These are phyloP conservation scores for Ophiostoma perfectum DNA, from an alignment of 2,329 filamentous ascomycete genomes.

Conservation along the genomic window DNA sequence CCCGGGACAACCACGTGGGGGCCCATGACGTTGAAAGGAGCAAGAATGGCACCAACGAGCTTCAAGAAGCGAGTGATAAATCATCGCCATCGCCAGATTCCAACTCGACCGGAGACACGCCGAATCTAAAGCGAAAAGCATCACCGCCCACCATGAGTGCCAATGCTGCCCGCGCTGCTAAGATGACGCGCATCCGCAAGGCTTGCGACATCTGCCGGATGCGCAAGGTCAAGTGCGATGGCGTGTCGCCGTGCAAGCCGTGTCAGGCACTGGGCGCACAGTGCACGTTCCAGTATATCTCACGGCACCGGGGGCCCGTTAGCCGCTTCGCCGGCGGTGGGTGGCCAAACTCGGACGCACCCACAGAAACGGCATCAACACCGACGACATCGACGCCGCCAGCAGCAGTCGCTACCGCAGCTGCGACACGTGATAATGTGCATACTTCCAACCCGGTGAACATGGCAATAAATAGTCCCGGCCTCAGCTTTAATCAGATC, in stretches of 20 bases:
- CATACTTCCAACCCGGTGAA: background rate
- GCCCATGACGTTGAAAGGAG: no score
- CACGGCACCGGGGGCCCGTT: slow-evolving; percentile 54
- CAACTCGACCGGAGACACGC: background rate
- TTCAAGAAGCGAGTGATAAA: background rate
- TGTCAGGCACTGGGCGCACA: slow-evolving; percentile 53
- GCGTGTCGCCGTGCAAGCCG: slow-evolving; percentile 40
- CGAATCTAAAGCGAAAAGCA: slow-evolving; percentile 3
- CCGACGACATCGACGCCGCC: background rate
- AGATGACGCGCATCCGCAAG: slow-evolving; percentile 47
- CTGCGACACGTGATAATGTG: background rate
- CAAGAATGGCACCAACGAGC: no score
- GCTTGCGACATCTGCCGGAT: slow-evolving; percentile 59
- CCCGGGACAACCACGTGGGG: background rate
- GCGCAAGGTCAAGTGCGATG: slow-evolving; percentile 49
- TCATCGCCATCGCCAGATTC: background rate
- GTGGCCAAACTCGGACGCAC: background rate
- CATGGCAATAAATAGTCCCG: background rate
- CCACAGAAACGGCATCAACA: slow-evolving; percentile 20
- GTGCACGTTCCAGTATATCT: slow-evolving; percentile 53
- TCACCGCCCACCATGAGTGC: background rate
- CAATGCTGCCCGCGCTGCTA: background rate
- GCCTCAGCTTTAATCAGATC: slow-evolving; percentile 9
- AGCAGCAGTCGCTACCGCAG: slow-evolving; percentile 20
- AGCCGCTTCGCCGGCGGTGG: slow-evolving; percentile 46